Evolutionary conservation across 2,329 filamentous ascomycete species (phyloP), one percentile per base, ranked within the genome.

Genomic region (Amphichorda felina): DNA sequence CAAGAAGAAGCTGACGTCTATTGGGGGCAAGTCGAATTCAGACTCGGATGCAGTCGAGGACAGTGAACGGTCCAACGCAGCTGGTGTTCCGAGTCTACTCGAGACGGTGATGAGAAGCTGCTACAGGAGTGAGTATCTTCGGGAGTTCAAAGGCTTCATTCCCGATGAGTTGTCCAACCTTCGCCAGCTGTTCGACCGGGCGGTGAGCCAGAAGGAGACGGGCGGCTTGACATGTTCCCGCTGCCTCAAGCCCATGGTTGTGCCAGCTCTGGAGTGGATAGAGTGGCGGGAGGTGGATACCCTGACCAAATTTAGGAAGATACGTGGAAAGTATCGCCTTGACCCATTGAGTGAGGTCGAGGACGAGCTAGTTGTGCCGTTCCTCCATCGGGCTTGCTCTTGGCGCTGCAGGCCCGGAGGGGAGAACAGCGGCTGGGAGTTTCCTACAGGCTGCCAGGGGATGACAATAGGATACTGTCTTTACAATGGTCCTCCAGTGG

Each of bases 181-280:
- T 5, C 46, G 52, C 4, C 48, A 48, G 5, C 48, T 64, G 0
- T 48, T 75, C 0, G 52, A 56, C 8, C 54, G 55, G 9, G 59
- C 65, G 4, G 45, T 51, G 1, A 41, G 45, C 4, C 61, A 66
- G 40, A 63, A 62, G 26, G 59, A 68, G 26, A 53, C 52, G 0
- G 73, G 73, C 4, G 67, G 68, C 2, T 45, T 66, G 19, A 46
- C 47, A 2, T 80, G 76, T 44, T 67, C 69, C 2, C 55, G 62
- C 0, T 80, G 76, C 45, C 44, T 52, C 17, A 61, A 63, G 19
- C 47, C 50, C 8, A 63, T 70, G 4, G 55, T 75, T 6, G 56
- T 70, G 16, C 68, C 75, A 3, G 53, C 64, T 4, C 58, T 68
- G 0, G 64, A 75, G 45, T 80, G 76, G 75, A 54, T 80, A 7